Conservation (phyloP, 2,329 filamentous ascomycete species). For the Colletotrichum sp. region DNA sequence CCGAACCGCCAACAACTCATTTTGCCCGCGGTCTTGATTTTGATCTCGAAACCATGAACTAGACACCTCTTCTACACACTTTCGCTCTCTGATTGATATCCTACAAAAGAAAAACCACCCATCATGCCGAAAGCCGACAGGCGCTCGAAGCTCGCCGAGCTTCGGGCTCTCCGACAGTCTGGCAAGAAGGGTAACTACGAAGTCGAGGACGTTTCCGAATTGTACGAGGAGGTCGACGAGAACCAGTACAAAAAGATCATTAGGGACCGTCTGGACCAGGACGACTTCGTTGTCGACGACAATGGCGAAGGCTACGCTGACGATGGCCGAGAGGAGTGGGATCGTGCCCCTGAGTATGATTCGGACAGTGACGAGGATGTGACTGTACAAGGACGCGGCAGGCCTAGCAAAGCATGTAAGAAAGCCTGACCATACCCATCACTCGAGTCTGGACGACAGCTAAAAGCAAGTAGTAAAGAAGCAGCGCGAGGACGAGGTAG, state of each 20-base stretch:
- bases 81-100: background rate
- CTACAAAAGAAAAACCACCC: background rate
- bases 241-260: slow-evolving; percentile 98
- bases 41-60: background rate
- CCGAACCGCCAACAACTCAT: background rate
- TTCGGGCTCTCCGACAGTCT: slow-evolving; percentile 81
- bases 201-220: slow-evolving; percentile 79
- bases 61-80: background rate
- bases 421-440: background rate
- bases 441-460: background rate
- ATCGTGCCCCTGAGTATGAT: slow-evolving; percentile 68
- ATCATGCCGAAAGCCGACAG: slow-evolving; percentile 49
- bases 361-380: slow-evolving; percentile 78
- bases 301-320: slow-evolving; percentile 97
- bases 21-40: background rate
- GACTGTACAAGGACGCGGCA: slow-evolving; percentile 50
- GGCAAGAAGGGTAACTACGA: slow-evolving; percentile 93
- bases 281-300: slow-evolving; percentile 98
- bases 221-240: slow-evolving; percentile 97
- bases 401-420: slow-evolving; percentile 58
- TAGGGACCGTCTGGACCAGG: slow-evolving; percentile 83
- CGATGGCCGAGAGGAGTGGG: slow-evolving; percentile 95
- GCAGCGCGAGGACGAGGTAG: slow-evolving; percentile 85
- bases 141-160: slow-evolving; percentile 72
- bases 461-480: slow-evolving; percentile 71